Percentiles rank a stretch among this genome's conserved stretches.
Conservation (phyloP, 768 basidiomycete genomes). For the Austroboletus eburneus region DNA sequence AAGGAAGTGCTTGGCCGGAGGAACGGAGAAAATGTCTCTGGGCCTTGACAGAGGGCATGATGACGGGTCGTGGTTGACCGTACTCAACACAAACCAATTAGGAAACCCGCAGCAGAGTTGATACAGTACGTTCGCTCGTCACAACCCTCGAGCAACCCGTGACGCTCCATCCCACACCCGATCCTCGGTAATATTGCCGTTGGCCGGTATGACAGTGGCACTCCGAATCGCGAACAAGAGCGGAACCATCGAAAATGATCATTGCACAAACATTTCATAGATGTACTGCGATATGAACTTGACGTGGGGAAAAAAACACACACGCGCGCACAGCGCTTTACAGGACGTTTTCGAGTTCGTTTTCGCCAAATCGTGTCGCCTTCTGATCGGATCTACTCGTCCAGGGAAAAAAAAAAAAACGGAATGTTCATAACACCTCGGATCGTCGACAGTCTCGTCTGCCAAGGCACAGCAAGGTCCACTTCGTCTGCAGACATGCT, state of each 20-base stretch:
- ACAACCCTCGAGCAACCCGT: background rate
- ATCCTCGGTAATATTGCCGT: background rate
- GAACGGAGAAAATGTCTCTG: slow-evolving; percentile 7
- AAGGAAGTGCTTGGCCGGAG: slow-evolving; percentile 12
- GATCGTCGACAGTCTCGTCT: background rate
- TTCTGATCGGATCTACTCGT: slow-evolving; percentile 26
- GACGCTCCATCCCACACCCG: background rate
- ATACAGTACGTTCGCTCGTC: too few species aligned
- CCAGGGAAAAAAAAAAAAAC: background rate
- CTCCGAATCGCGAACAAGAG: background rate
- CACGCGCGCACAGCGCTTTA: too few species aligned
- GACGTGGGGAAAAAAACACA: slow-evolving; percentile 19
- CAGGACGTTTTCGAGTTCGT: slow-evolving; percentile 17
- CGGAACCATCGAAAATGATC: background rate
- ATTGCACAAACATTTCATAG: slow-evolving; percentile 17
- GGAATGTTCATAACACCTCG: background rate
- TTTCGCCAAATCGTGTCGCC: slow-evolving; percentile 26
- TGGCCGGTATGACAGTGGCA: background rate
- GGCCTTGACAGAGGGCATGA: slow-evolving; percentile 6
- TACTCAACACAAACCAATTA: too few species aligned
- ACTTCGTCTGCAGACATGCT: slow-evolving; percentile 1
- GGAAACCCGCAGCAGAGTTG: too few species aligned
- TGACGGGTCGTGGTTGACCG: slow-evolving; percentile 5
- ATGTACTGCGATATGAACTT: slow-evolving; percentile 19
- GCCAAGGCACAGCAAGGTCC: slow-evolving; percentile 1